Percentiles rank a stretch among this genome's conserved stretches.
Conservation (phyloP, 495 filamentous ascomycete genomes). For the Tuber calosporum region DNA sequence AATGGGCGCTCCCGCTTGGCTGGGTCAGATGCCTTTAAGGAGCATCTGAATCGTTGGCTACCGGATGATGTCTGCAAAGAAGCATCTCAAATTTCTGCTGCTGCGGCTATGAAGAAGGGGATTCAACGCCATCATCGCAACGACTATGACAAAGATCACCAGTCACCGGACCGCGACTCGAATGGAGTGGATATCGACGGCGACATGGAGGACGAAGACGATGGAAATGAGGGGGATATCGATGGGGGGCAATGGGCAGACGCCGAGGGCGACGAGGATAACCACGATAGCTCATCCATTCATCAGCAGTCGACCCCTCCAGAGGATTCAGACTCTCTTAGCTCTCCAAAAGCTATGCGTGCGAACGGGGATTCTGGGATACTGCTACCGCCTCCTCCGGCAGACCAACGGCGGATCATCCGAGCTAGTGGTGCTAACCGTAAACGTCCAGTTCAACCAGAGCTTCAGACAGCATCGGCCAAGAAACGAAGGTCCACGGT, state of each 20-base stretch:
- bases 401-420: conserved; percentile 31
- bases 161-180: conserved; percentile 27
- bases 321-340: conserved; percentile 16
- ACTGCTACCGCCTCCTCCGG: conserved; percentile 25
- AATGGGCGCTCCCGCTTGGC: conserved; percentile 25
- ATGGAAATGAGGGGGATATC: conserved; percentile 27
- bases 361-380: neutral
- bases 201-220: conserved; percentile 40
- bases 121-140: conserved; percentile 28
- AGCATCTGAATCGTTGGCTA: conserved; percentile 35
- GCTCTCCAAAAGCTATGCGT: conserved; percentile 33
- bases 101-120: conserved; percentile 23
- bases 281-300: conserved; percentile 22
- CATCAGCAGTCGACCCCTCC: conserved; percentile 23
- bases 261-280: conserved; percentile 34
- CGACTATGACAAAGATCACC: conserved; percentile 33
- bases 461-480: conserved; percentile 29
- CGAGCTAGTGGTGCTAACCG: conserved; percentile 24
- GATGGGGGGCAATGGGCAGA: conserved; percentile 23
- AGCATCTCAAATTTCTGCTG: conserved; percentile 30
- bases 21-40: conserved; percentile 33
- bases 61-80: conserved; percentile 30
- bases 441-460: conserved; percentile 26
- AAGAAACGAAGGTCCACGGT: conserved; percentile 36
- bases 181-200: conserved; percentile 19